Conservation (phyloP, 139 green algal genomes). For the Chlamydomonas incerta region DNA sequence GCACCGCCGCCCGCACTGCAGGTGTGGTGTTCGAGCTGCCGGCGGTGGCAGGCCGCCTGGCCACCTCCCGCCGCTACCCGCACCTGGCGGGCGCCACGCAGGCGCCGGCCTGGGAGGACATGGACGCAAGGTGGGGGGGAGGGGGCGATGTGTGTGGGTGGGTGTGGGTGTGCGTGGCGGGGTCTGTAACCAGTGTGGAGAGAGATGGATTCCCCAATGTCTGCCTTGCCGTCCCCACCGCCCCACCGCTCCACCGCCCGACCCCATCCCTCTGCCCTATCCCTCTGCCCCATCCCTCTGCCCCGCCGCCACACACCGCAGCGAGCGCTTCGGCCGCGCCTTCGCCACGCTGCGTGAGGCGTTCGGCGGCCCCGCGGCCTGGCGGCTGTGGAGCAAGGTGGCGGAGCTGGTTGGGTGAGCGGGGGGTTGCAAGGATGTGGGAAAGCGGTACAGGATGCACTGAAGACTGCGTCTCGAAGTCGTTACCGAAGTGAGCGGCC, state of each 20-base stretch:
- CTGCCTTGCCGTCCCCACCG: no score
- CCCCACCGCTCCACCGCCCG: background rate
- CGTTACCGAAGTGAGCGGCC: no score
- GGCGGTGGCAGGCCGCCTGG: background rate
- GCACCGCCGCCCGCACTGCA: background rate
- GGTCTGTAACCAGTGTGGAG: background rate
- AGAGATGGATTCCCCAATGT: no score
- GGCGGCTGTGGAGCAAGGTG: slow-evolving; percentile 45
- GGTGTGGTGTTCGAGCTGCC: slow-evolving; percentile 28
- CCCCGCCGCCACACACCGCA: background rate
- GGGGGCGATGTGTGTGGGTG: background rate
- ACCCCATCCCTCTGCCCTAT: no score
- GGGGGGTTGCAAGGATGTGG: no score
- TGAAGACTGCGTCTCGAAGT: no score
- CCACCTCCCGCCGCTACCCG: background rate
- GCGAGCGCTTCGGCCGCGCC: slow-evolving; percentile 56
- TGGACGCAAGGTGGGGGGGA: slow-evolving; percentile 5
- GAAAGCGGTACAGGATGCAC: no score
- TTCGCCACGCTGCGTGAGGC: slow-evolving; percentile 47
- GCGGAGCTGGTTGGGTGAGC: background rate
- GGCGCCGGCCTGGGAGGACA: background rate
- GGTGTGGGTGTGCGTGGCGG: background rate
- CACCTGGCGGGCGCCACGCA: background rate
- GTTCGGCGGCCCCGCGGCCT: slow-evolving; percentile 47
- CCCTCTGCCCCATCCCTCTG: no score